These are phyloP conservation scores for Candida tetrigidarum DNA, from an alignment of 1,139 yeast genomes.

Conservation along the genomic window DNA sequence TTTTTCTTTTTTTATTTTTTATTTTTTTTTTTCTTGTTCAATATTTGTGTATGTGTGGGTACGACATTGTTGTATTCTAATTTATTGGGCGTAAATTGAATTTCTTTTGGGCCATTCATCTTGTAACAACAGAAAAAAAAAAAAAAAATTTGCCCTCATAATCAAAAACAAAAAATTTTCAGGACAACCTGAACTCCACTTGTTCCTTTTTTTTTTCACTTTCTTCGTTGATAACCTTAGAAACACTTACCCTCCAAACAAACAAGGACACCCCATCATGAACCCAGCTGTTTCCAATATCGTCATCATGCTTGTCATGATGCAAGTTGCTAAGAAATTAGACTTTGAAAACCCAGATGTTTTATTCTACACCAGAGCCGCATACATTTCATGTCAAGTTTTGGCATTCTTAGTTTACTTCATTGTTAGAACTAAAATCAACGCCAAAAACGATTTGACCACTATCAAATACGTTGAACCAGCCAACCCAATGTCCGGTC, in stretches of 20 bases:
- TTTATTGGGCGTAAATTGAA: not conserved
- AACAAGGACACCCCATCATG: constrained; percentile 38
- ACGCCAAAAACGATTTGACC: constrained; percentile 84
- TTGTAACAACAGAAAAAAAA: not conserved
- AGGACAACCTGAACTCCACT: not conserved
- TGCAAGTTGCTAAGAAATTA: constrained; percentile 91
- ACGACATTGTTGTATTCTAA: not conserved
- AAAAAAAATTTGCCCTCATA: constrained; percentile 3
- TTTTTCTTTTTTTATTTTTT: not conserved
- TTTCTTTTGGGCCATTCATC: not conserved
- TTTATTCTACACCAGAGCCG: constrained; percentile 75
- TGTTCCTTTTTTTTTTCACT: no score
- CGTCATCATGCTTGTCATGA: constrained; percentile 92
- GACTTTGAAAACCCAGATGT: constrained; percentile 87
- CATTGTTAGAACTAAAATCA: constrained; percentile 62
- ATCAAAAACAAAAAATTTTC: constrained; percentile 2
- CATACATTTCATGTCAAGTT: constrained; percentile 69
- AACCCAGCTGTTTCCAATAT: constrained; percentile 89
- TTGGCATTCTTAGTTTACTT: constrained; percentile 70
- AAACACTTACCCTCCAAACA: not conserved
- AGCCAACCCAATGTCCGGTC: constrained; percentile 79
- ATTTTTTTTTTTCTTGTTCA: not conserved
- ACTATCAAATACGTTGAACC: constrained; percentile 92
- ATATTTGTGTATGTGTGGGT: no score
- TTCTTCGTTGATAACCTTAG: not conserved